Evolutionary conservation across 495 filamentous ascomycete genomes (phyloP).

Genomic region (Pseudevernia furfuracea): DNA sequence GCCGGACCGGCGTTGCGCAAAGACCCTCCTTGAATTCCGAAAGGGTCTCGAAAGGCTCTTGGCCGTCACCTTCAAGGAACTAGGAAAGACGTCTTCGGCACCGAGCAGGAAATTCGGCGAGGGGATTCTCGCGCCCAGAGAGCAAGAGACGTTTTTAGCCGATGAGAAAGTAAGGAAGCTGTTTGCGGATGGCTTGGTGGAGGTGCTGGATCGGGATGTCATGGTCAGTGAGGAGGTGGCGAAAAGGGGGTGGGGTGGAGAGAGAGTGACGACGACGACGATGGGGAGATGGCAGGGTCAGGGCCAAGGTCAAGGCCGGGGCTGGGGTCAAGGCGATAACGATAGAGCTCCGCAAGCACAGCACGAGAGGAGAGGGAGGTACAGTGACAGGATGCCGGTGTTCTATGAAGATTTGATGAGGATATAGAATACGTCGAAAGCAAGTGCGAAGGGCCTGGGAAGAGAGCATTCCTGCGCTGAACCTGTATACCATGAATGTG

Average conservation of each 20-base stretch:
- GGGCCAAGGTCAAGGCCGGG: background rate
- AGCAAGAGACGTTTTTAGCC: slow-evolving; percentile 29
- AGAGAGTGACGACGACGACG: background rate
- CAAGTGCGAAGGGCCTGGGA: no score
- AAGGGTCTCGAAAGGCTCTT: slow-evolving; percentile 34
- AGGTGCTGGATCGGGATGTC: slow-evolving; percentile 32
- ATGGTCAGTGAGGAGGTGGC: slow-evolving; percentile 9
- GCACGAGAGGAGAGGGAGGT: background rate
- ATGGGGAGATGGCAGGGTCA: background rate
- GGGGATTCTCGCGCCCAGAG: background rate
- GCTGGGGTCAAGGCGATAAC: background rate
- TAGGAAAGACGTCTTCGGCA: slow-evolving; percentile 12
- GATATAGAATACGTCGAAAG: no score
- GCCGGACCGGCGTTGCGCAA: slow-evolving; percentile 29
- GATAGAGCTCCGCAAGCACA: slow-evolving; percentile 4
- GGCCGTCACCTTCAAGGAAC: slow-evolving; percentile 20
- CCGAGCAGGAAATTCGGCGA: background rate
- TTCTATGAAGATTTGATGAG: slow-evolving; percentile 17
- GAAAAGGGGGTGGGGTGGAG: slow-evolving; percentile 12
- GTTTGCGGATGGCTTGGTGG: slow-evolving; percentile 37
- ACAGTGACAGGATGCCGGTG: slow-evolving; percentile 8
- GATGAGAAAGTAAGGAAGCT: slow-evolving; percentile 34
- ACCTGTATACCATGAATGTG: background rate
- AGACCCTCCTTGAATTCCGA: slow-evolving; percentile 38
- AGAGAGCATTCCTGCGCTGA: no score